A percentile compares a stretch with the other conserved stretches of the same genome.
These are phyloP conservation scores for Salix exigua DNA, from an alignment of 345 rosid species.

Conservation along the genomic window DNA sequence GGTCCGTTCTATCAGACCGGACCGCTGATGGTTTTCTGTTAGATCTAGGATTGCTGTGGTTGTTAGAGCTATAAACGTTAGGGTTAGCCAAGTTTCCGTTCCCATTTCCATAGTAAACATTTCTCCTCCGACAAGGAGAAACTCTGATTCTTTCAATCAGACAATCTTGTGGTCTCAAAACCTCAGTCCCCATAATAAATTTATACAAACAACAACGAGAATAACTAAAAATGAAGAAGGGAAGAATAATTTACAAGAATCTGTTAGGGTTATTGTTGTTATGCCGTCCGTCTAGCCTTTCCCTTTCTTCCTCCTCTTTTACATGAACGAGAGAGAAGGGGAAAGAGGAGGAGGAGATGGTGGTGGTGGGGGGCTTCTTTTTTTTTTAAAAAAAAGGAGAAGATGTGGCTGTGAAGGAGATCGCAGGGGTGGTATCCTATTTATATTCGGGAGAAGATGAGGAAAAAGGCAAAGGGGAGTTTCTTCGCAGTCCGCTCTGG, in stretches of 20 bases:
- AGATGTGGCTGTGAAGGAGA: background rate
- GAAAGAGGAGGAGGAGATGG: background rate
- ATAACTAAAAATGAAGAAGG: background rate
- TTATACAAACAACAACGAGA: background rate
- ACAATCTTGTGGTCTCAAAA: slow-evolving; percentile 71
- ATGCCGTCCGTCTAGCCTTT: background rate
- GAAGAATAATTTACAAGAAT: background rate
- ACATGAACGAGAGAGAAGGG: background rate
- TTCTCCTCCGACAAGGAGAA: slow-evolving; percentile 52
- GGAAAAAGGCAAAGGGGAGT: background rate
- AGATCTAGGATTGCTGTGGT: slow-evolving; percentile 13
- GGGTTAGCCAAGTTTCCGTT: background rate
- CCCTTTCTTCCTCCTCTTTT: background rate
- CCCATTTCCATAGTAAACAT: slow-evolving; percentile 20
- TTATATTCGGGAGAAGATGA: background rate
- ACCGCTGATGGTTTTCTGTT: slow-evolving; percentile 42
- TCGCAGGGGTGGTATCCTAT: background rate
- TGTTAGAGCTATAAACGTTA: background rate
- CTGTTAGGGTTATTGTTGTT: background rate
- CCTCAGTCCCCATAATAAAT: slow-evolving; percentile 66
- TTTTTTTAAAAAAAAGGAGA: background rate
- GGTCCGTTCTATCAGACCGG: slow-evolving; percentile 23
- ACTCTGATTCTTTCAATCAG: slow-evolving; percentile 41
- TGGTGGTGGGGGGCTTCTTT: background rate
- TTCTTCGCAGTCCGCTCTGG: background rate